Conservation (phyloP, 2,329 filamentous ascomycete species). For the Arthroderma sp. region DNA sequence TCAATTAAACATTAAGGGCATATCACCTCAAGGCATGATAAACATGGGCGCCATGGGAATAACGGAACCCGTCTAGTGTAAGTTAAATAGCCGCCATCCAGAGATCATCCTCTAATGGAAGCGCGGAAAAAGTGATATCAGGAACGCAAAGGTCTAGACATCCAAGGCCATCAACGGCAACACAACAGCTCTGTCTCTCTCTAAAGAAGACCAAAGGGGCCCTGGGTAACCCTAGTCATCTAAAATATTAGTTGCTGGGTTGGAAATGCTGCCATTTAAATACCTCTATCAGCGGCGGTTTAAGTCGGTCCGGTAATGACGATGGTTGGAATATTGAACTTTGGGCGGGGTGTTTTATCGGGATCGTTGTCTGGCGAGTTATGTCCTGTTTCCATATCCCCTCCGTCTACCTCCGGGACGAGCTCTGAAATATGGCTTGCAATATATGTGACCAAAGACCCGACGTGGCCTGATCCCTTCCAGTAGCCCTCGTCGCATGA, state of each 20-base stretch:
- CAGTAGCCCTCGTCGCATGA: conserved; percentile 14
- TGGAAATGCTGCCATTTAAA: background rate
- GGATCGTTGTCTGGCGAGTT: background rate
- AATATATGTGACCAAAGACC: conserved; percentile 13
- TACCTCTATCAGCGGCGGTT: background rate
- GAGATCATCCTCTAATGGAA: too few species aligned
- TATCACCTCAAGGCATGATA: too few species aligned
- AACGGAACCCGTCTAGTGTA: too few species aligned
- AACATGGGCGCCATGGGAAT: background rate
- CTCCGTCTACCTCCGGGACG: background rate
- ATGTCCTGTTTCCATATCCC: background rate
- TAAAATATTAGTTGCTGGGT: background rate
- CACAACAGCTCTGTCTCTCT: background rate
- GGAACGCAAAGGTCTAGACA: too few species aligned
- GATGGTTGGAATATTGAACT: background rate
- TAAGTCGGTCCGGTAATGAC: background rate
- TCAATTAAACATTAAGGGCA: background rate
- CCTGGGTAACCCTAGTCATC: background rate
- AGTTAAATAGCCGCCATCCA: too few species aligned
- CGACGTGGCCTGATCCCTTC: conserved; percentile 9
- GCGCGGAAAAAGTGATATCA: background rate
- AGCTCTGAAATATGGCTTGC: conserved; percentile 3
- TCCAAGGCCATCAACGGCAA: background rate
- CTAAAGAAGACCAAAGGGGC: background rate
- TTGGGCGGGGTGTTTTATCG: background rate